phyloP scores from a whole-genome alignment of 306 rosid genomes.

The Inga laurina region DNA sequence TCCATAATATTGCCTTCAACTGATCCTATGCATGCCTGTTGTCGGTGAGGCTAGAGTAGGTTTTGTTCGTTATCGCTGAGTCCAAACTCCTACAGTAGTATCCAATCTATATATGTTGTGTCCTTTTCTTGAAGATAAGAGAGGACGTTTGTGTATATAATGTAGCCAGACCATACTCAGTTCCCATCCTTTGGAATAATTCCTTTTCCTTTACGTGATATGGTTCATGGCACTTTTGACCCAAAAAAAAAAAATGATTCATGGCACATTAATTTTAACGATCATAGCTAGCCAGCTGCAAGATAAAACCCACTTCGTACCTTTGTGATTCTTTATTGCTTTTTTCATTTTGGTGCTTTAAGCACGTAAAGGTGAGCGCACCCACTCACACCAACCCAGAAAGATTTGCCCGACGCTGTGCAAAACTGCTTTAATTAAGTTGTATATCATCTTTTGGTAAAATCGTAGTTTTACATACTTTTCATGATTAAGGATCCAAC shows the following conservation, averaged over 20 bases:
- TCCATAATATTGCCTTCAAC: neutral
- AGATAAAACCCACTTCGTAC: conserved; percentile 25
- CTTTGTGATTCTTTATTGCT: conserved; percentile 41
- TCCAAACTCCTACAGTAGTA: conserved; percentile 20
- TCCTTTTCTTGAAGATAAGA: conserved; percentile 8
- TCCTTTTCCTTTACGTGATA: conserved; percentile 29
- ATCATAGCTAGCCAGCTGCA: conserved; percentile 6
- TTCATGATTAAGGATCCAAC: conserved; percentile 9
- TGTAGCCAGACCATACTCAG: conserved; percentile 10
- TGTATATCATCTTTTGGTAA: neutral
- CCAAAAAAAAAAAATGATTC: neutral
- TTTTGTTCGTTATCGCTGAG: conserved; percentile 7
- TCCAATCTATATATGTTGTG: neutral
- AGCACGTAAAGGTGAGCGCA: conserved; percentile 39
- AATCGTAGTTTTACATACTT: conserved; percentile 5
- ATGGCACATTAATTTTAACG: conserved; percentile 3
- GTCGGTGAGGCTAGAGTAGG: neutral
- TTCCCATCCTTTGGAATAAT: conserved; percentile 43
- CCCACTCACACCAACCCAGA: conserved; percentile 37
- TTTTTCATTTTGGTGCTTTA: conserved; percentile 40
- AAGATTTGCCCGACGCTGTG: conserved; percentile 3
- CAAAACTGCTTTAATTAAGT: neutral
- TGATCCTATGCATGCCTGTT: neutral
- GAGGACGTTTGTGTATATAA: neutral
- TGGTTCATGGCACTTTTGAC: conserved; percentile 9